Base-by-base conservation (phyloP, 192 early-diverging fungal species). In the Linnemannia hyalina region DNA sequence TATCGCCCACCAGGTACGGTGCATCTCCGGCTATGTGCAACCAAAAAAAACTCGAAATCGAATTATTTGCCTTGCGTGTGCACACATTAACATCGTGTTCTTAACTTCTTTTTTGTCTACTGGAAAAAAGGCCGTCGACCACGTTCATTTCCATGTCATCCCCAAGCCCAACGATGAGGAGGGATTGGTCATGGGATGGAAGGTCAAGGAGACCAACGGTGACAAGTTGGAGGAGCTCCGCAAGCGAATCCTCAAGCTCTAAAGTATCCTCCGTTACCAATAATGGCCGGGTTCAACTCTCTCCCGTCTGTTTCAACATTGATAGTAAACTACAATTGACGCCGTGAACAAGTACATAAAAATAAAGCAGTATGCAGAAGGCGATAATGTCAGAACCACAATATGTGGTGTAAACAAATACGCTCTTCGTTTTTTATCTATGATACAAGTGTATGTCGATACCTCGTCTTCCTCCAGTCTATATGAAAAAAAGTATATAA, bases 111-210 rank as follows among this genome's bases (percentile, higher is more conserved):
- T 69, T 68, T 73, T 35, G 26, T 40, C 36, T 35, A 73, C 49
- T 29, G 10, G 60, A 60, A 68, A 81, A 81, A 90, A 97, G 93
- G 93, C 91, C 73, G 96, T 99, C 0, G 91, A 92, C 35, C 98
- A 99, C 82, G 98, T 99, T 15, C 98, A 99, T 78, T 97, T 99
- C 91, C 98, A 99, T 76, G 90, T 98, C 73, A 97, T 97, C 72
- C 95, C 95, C 57, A 95, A 95, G 89, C 89, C 88, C 38, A 93
- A 89, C 70, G 88, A 88, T 10, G 88, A 90, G 15, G 93, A 96
- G 71, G 97, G 97, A 38, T 83, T 97, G 42, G 85, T 87, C 52
- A 91, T 98, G 68, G 90, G 91, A 26, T 97, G 97, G 96, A 78
- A 81, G 4, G 70, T 80, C 42, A 90, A 94, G 85, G 52, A 80